Evolutionary conservation across 257 asterid genomes (phyloP), one percentile per base, ranked within the genome.

Genomic region (Solanum sitiens): DNA sequence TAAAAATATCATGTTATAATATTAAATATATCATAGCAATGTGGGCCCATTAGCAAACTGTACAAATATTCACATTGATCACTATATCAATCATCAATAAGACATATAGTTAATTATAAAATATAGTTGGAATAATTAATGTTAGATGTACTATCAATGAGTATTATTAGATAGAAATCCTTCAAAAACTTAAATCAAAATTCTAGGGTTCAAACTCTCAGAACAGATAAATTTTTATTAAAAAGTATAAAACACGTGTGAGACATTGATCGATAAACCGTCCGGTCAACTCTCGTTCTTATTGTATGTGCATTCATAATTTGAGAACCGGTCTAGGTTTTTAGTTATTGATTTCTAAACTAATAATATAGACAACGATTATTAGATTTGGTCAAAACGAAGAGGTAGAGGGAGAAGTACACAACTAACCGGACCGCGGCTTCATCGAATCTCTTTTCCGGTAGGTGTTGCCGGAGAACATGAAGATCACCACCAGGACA

Each of bases 401-500:
- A 47, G 30, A 5, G 18, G 7, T 80, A 56, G 70, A 47, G 18
- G 42, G 68, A 56, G 14, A 71, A 30, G 15, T 40, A 87, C 94
- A 89, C 94, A 93, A 33, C 94, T 94, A 33, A 95, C 98, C 95
- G 91, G 91, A 95, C 95, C 8, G 90, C 92, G 72, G 92, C 92
- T 90, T 93, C 94, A 8, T 88, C 83, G 23, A 95, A 94, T 75
- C 96, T 91, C 45, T 89, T 91, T 23, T 87, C 94, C 33, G 95
- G 98, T 37, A 91, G 96, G 35, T 90, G 91, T 91, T 94, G 98
- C 61, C 98, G 94, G 89, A 94, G 96, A 76, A 95, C 68, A 50
- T 95, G 98, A 20, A 94, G 98, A 88, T 94, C 96, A 9, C 98
- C 98, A 15, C 98, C 98, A 59, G 94, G 95, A 74, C 98, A 95